These are phyloP conservation scores for Didymella arachidicola DNA, from an alignment of 2,329 filamentous ascomycete genomes.

Conservation along the genomic window DNA sequence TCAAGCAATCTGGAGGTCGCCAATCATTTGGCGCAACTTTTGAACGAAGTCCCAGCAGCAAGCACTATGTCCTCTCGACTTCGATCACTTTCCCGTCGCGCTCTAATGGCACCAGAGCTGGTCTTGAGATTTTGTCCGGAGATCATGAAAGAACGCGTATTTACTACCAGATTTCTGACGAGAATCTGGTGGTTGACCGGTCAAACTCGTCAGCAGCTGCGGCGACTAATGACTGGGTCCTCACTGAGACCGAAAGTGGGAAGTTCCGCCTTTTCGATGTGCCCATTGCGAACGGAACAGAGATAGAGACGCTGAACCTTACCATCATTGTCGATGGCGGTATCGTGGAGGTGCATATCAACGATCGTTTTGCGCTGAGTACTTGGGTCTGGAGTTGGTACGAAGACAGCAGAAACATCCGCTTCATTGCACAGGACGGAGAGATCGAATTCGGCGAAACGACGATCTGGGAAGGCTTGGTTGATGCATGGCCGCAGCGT, in stretches of 20 bases:
- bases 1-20: constrained; percentile 24
- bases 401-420: constrained; percentile 27
- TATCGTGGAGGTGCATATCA: constrained; percentile 52
- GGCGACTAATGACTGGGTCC: constrained; percentile 50
- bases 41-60: constrained; percentile 39
- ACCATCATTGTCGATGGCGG: constrained; percentile 53
- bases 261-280: constrained; percentile 54
- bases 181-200: constrained; percentile 54
- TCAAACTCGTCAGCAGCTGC: constrained; percentile 54
- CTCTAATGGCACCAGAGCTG: constrained; percentile 48
- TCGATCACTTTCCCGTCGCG: constrained; percentile 52
- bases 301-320: constrained; percentile 51
- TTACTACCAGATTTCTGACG: constrained; percentile 58
- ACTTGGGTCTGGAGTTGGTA: constrained; percentile 54
- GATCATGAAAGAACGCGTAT: constrained; percentile 53
- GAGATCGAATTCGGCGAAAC: constrained; percentile 38
- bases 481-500: constrained; percentile 23
- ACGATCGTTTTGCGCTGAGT: constrained; percentile 53
- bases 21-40: constrained; percentile 22
- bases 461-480: constrained; percentile 31
- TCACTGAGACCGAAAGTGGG: constrained; percentile 50
- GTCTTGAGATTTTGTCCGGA: constrained; percentile 54
- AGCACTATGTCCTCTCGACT: constrained; percentile 53
- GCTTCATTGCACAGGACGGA: constrained; percentile 27
- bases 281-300: constrained; percentile 31